A percentile compares a stretch with the other conserved stretches of the same genome.
Conservation (phyloP, 108 stramenopile species). For the Asterionellopsis glacialis region DNA sequence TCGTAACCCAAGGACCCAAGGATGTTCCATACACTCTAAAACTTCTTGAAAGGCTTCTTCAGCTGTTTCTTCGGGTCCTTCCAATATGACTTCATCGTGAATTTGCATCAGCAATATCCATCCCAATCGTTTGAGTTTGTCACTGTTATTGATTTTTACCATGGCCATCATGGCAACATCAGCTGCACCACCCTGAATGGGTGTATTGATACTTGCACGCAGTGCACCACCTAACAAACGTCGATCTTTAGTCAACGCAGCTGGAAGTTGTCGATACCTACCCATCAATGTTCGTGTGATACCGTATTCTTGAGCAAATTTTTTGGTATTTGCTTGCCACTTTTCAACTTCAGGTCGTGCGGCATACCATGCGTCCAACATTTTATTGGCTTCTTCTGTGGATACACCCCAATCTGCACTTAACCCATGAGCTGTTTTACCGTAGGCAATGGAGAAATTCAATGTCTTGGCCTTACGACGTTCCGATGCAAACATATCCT, state of each 20-base stretch:
- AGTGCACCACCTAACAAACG: conserved; percentile 68
- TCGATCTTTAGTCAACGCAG: conserved; percentile 47
- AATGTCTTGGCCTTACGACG: conserved; percentile 97
- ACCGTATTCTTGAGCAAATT: conserved; percentile 56
- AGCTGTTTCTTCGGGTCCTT: conserved; percentile 96
- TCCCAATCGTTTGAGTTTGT: conserved; percentile 77
- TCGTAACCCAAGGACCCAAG: conserved; percentile 87
- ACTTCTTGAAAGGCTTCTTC: conserved; percentile 93
- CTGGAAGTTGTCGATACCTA: conserved; percentile 87
- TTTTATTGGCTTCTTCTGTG: conserved; percentile 84
- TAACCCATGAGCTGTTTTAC: conserved; percentile 97
- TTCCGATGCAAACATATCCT: conserved; percentile 96
- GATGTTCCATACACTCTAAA: conserved; percentile 91
- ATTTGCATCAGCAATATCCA: conserved; percentile 98
- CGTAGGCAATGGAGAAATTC: conserved; percentile 99
- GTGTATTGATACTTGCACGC: conserved; percentile 98
- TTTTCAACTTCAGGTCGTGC: conserved; percentile 92
- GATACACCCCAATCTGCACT: conserved; percentile 95
- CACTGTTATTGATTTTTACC: conserved; percentile 89
- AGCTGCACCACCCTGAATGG: conserved; percentile 98
- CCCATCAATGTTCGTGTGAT: conserved; percentile 95
- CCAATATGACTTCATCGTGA: conserved; percentile 99
- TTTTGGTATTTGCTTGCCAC: conserved; percentile 90
- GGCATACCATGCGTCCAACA: conserved; percentile 93
- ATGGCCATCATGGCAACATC: conserved; percentile 99